Conservation (phyloP, 1,139 yeast species). For the Hyphopichia fennica region DNA sequence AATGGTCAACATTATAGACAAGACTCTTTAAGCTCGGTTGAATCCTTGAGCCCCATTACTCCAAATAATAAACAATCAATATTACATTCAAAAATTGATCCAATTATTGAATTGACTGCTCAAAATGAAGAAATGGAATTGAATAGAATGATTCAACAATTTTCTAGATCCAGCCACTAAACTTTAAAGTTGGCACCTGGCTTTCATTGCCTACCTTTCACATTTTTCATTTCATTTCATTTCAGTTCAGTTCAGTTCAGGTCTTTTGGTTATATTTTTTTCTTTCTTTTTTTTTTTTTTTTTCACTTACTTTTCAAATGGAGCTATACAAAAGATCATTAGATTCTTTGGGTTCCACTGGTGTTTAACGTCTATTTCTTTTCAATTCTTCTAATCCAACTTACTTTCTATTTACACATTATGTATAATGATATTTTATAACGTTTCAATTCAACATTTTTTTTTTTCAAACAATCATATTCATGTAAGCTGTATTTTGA, state of each 20-base stretch:
- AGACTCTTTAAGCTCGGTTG: constrained; percentile 23
- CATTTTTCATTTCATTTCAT: not conserved
- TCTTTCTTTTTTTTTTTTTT: too few relatives aligned
- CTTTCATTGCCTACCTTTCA: too few relatives aligned
- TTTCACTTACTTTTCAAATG: too few relatives aligned
- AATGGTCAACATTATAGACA: constrained; percentile 26
- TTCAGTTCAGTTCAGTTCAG: not conserved
- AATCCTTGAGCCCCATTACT: constrained; percentile 1
- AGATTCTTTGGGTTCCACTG: not conserved
- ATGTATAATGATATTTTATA: not conserved
- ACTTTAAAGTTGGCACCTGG: not conserved
- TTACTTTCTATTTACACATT: too few relatives aligned
- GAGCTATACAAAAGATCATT: too few relatives aligned
- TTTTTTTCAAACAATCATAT: too few relatives aligned
- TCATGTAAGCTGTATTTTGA: too few relatives aligned
- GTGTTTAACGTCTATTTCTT: not conserved
- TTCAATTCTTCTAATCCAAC: not conserved
- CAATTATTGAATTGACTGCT: constrained; percentile 43
- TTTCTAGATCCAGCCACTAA: constrained; percentile 7
- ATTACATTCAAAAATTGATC: constrained; percentile 25
- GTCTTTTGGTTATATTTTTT: not conserved
- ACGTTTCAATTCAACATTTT: not conserved
- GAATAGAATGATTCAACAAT: constrained; percentile 31
- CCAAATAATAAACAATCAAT: not conserved
- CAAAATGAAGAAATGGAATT: constrained; percentile 41